These are phyloP conservation scores for Pyrenula aspistea DNA, from an alignment of 495 filamentous ascomycete genomes.

Conservation along the genomic window DNA sequence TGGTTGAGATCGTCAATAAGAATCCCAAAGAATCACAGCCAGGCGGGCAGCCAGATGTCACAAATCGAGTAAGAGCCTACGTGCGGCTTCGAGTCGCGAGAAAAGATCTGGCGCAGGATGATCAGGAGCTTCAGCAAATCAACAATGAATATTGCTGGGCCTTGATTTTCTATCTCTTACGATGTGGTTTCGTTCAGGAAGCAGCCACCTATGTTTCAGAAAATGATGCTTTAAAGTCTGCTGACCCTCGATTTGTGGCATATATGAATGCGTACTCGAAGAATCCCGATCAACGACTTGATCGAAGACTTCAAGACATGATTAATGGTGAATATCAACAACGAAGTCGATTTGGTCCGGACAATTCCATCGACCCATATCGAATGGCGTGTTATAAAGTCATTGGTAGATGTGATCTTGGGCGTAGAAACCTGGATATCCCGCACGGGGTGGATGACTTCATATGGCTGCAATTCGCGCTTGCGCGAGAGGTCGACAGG, in stretches of 20 bases:
- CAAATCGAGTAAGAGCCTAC: slow-evolving; percentile 86
- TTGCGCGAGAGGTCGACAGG: slow-evolving; percentile 78
- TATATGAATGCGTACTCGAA: slow-evolving; percentile 76
- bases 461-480: slow-evolving; percentile 92
- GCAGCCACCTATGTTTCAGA: slow-evolving; percentile 74
- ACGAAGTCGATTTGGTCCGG: slow-evolving; percentile 67
- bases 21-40: slow-evolving; percentile 81
- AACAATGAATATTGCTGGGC: slow-evolving; percentile 79
- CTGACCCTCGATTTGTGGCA: slow-evolving; percentile 82
- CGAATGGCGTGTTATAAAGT: slow-evolving; percentile 97
- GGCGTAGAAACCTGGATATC: slow-evolving; percentile 68
- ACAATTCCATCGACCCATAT: slow-evolving; percentile 85
- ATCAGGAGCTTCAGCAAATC: slow-evolving; percentile 56
- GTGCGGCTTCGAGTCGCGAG: slow-evolving; percentile 62
- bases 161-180: slow-evolving; percentile 81
- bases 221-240: slow-evolving; percentile 70
- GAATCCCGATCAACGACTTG: slow-evolving; percentile 56
- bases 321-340: slow-evolving; percentile 85
- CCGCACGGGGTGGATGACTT: slow-evolving; percentile 80
- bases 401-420: slow-evolving; percentile 85
- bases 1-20: slow-evolving; percentile 64
- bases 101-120: slow-evolving; percentile 71
- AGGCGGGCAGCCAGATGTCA: slow-evolving; percentile 73
- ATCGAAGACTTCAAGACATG: slow-evolving; percentile 64
- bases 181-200: slow-evolving; percentile 71